These are phyloP conservation scores for Podaxis rugospora DNA, from an alignment of 768 basidiomycete species.

Conservation along the genomic window DNA sequence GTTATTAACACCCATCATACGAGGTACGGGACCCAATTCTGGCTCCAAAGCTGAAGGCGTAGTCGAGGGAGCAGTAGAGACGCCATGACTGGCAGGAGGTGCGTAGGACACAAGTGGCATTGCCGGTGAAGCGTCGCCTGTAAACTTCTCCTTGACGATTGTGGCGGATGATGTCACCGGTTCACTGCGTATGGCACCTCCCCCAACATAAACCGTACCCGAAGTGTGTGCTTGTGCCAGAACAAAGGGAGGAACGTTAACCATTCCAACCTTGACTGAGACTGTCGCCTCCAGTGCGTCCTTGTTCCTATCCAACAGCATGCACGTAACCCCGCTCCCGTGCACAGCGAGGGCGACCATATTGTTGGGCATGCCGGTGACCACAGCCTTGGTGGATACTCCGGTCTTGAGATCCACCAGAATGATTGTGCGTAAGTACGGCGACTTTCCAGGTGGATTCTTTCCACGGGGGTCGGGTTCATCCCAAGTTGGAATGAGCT, in stretches of 20 bases:
- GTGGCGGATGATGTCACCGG: too few relatives aligned
- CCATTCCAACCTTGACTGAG: constrained; percentile 17
- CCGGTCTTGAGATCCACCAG: constrained; percentile 9
- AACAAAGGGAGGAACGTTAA: constrained; percentile 18
- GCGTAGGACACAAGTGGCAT: too few relatives aligned
- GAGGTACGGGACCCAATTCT: too few relatives aligned
- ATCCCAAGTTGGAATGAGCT: constrained; percentile 11
- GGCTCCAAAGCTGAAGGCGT: too few relatives aligned
- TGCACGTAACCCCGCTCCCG: constrained; percentile 19
- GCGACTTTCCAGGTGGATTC: not conserved
- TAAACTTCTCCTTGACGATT: too few relatives aligned
- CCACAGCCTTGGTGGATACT: constrained; percentile 5
- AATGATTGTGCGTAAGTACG: not conserved
- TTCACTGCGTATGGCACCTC: not conserved
- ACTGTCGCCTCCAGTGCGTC: not conserved
- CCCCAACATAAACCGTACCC: constrained; percentile 5
- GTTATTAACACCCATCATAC: too few relatives aligned
- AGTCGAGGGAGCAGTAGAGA: too few relatives aligned
- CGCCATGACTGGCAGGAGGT: too few relatives aligned
- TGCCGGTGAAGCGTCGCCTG: too few relatives aligned
- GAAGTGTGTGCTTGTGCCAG: constrained; percentile 6
- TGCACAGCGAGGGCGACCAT: constrained; percentile 16
- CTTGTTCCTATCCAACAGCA: constrained; percentile 16
- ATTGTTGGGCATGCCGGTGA: constrained; percentile 7
- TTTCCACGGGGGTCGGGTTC: not conserved